phyloP scores from a whole-genome alignment of 1,139 yeast species.

The Protomyces gravidus region DNA sequence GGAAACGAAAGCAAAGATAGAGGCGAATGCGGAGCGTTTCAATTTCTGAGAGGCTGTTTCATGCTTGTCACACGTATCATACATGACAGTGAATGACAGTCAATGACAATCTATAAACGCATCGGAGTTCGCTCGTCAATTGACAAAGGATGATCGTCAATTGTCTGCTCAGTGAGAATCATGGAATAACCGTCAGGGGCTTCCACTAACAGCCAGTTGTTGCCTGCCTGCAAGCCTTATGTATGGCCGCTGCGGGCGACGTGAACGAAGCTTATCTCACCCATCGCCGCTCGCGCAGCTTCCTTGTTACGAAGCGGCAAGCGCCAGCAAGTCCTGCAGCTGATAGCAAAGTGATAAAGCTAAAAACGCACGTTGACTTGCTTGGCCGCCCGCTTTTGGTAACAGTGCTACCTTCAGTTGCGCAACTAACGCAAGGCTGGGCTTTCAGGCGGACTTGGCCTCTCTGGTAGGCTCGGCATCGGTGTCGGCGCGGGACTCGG shows the following conservation, averaged over 20 bases:
- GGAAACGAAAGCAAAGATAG: neutral
- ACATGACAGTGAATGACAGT: too few relatives aligned
- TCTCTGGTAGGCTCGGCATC: neutral
- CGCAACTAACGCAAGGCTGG: neutral
- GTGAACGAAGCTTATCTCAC: too few relatives aligned
- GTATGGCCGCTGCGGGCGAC: too few relatives aligned
- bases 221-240: too few relatives aligned
- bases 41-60: neutral
- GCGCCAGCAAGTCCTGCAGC: neutral
- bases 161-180: too few relatives aligned
- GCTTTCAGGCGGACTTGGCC: neutral
- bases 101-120: too few relatives aligned
- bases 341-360: neutral
- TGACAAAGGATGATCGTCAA: too few relatives aligned
- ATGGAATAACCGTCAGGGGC: too few relatives aligned
- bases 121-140: too few relatives aligned
- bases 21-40: neutral
- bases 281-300: neutral
- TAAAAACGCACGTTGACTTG: neutral
- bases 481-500: neutral
- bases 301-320: neutral
- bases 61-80: conserved; percentile 1
- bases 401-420: too few relatives aligned
- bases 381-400: neutral
- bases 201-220: too few relatives aligned